These are phyloP conservation scores for Scytalidium lignicola DNA, from an alignment of 2,329 filamentous ascomycete species.

Conservation along the genomic window DNA sequence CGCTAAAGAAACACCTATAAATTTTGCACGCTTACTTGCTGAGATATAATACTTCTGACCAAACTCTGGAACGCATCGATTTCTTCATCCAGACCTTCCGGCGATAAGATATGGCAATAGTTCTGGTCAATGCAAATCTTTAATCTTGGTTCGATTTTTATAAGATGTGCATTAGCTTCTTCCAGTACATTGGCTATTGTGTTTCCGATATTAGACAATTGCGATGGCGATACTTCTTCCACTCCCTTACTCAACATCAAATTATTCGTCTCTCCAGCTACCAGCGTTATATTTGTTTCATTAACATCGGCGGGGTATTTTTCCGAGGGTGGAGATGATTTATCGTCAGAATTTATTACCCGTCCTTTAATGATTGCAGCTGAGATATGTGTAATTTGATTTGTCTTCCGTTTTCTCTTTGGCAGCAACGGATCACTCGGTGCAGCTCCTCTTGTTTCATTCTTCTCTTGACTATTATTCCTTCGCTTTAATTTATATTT, in stretches of 20 bases:
- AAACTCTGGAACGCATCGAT: slow-evolving; percentile 86
- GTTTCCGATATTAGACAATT: slow-evolving; percentile 15
- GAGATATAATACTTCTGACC: slow-evolving; percentile 83
- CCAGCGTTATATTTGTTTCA: slow-evolving; percentile 62
- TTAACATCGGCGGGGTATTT: slow-evolving; percentile 58
- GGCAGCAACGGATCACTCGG: slow-evolving; percentile 20
- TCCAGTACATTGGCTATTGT: slow-evolving; percentile 71
- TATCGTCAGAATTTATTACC: slow-evolving; percentile 37
- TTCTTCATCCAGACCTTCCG: slow-evolving; percentile 74
- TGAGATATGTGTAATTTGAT: slow-evolving; percentile 41
- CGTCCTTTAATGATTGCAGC: slow-evolving; percentile 41
- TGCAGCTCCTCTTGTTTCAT: slow-evolving; percentile 4
- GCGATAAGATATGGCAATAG: slow-evolving; percentile 75
- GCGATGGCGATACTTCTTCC: slow-evolving; percentile 54
- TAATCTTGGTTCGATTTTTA: slow-evolving; percentile 68
- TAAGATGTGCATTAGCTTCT: slow-evolving; percentile 69
- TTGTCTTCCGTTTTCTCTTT: slow-evolving; percentile 19
- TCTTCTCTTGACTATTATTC: slow-evolving; percentile 1
- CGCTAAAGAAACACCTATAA: no score
- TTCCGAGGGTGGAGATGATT: slow-evolving; percentile 17
- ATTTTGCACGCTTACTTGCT: slow-evolving; percentile 52
- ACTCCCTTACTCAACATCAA: slow-evolving; percentile 49
- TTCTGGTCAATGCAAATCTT: slow-evolving; percentile 67
- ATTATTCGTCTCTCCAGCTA: slow-evolving; percentile 66
- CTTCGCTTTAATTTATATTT: slow-evolving; percentile 22